Base-by-base conservation (phyloP, 148 eudicot genomes). In the Vaccinium corymbosum region DNA sequence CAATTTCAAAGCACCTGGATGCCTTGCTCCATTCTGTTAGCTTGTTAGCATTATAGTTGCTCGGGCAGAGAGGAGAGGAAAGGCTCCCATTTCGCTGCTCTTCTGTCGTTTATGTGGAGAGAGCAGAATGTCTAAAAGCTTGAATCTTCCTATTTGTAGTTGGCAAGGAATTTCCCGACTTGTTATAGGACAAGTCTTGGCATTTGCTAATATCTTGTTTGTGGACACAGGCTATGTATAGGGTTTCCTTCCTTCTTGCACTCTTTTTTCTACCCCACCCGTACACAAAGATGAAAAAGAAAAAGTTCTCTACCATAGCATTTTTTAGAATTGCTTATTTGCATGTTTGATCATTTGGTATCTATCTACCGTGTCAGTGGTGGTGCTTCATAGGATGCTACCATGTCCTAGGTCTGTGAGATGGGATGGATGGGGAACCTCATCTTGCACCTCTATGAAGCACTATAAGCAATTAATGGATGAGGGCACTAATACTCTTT, bases 401-500 rank as follows among this genome's bases (percentile, higher is more conserved):
- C 27, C 55, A 14, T 35, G 55, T 48, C 53, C 77, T 1, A n/a
- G n/a, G 29, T 76, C 29, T 48, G 55, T 20, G 8, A 75, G 55
- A 70, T 70, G 46, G 35, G 76, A 72, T 72, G 76, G 49, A 72
- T 72, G 48, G 49, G 48, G 38, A 17, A 72, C 19, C n/a, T 78
- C 19, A 7, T 27, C 19, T 16, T 52, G 80, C 59, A 52, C 61
- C 57, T n/a, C 46, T 20, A 50, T 20, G 79, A 13, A 2, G 56
- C 57, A 49, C 32, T 76, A 49, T 19, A 49, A 4, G 10, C 32
- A 20, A 50, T 76, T 29, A 51, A 49, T 76, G 56, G 25, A 27
- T 66, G 72, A 27, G 12, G 72, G 71, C 71, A 9, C 66, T 73
- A 16, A 17, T 73, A 73, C 56, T 32, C 56, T 20, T 48, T 16